Evolutionary conservation across 768 basidiomycete species (phyloP), one percentile per base, ranked within the genome.

Genomic region (Termitomyces sp.): DNA sequence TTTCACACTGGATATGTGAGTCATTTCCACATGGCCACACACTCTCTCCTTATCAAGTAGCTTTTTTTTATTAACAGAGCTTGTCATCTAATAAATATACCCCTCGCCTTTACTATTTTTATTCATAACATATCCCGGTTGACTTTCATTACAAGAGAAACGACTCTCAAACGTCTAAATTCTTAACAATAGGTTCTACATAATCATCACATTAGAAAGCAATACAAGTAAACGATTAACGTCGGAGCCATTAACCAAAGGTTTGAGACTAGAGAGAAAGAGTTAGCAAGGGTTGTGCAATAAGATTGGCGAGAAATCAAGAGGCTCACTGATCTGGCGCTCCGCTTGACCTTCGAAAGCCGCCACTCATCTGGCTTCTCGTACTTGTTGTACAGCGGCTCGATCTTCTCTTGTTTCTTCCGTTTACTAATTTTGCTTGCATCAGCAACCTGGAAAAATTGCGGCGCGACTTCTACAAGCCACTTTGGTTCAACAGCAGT

Each of bases 391-490:
- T 74, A 97, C 69, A 98, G 72, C 8, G 96, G 96, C 69, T 96
- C 93, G 63, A 97, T 97, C 84, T 95, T 97, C 78, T 96, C 95
- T 72, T 94, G 89, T 73, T 82, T 86, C 81, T 97, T 98, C 64
- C 94, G 84, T 73, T 95, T 96, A 69, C 92, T 95, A 76, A 98
- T 96, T 75, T 97, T 98, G 77, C 95, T 95, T 55, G 86, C 91
- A 72, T 98, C 97, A 2, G 96, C 95, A 46, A 99, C 94, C 73
- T 92, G 93, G 88, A 98, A 99, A 81, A 97, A 98, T 60, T 95
- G 94, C 1, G 97, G 96, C 7, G 96, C 97, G 24, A 96, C 95
- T 68, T 99, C 95, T 18, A 95, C 91, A 8, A 98, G 84, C 97
- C 96, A 99, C 72, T 97, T 97, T 4, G 97, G 96, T 70, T 99